A percentile compares a stretch with the other conserved stretches of the same genome.
Evolutionary conservation across 495 filamentous ascomycete species (phyloP).

Genomic region (Lepraria neglecta): DNA sequence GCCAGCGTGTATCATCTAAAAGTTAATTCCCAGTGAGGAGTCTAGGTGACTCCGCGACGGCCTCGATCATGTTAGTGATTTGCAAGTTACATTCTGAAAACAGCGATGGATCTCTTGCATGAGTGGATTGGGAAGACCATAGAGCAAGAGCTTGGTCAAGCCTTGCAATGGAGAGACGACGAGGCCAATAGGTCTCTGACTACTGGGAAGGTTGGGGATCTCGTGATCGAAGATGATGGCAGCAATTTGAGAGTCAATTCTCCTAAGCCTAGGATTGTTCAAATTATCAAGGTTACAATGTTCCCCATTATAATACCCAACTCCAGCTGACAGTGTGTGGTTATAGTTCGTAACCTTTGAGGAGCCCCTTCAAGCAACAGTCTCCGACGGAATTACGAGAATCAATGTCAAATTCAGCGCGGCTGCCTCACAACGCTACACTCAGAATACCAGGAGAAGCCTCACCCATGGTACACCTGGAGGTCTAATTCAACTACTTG

Average conservation of each 20-base stretch:
- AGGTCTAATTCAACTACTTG: conserved; percentile 33
- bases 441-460: conserved; percentile 23
- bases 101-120: conserved; percentile 6
- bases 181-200: background rate
- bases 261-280: conserved; percentile 19
- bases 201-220: conserved; percentile 23
- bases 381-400: conserved; percentile 39
- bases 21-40: conserved; percentile 5
- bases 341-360: conserved; percentile 18
- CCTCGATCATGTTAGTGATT: conserved; percentile 15
- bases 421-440: conserved; percentile 24
- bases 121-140: conserved; percentile 6
- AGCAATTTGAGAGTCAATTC: conserved; percentile 36
- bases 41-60: conserved; percentile 15
- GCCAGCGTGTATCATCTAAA: background rate
- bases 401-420: conserved; percentile 36
- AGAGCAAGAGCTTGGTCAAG: conserved; percentile 15
- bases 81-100: conserved; percentile 3
- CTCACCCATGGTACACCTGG: conserved; percentile 30
- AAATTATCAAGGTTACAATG: conserved; percentile 25
- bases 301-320: conserved; percentile 20
- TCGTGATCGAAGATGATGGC: conserved; percentile 35
- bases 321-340: conserved; percentile 23
- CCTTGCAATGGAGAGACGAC: conserved; percentile 20
- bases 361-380: conserved; percentile 23